A percentile compares a stretch with the other conserved stretches of the same genome.
Conservation (phyloP, 2,329 filamentous ascomycete species). For the Fusarium floridanum region DNA sequence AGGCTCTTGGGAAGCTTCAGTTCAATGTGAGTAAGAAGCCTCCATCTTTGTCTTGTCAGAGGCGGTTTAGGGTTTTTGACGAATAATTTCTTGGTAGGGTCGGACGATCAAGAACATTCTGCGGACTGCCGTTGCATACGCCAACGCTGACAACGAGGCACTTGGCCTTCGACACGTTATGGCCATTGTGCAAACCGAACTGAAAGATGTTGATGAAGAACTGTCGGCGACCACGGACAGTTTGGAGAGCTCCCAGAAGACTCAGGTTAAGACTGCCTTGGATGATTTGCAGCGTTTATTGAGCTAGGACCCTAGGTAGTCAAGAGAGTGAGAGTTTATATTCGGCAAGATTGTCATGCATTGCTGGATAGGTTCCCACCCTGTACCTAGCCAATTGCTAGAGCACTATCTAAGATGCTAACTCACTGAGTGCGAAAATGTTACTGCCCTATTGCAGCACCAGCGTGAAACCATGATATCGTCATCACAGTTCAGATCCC, state of each 20-base stretch:
- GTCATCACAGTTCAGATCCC: background rate
- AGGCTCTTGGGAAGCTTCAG: background rate
- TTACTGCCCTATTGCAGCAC: background rate
- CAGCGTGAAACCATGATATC: background rate
- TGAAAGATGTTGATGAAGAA: background rate
- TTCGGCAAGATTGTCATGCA: background rate
- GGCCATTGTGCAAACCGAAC: background rate
- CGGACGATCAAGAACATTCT: background rate
- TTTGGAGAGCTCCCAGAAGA: background rate
- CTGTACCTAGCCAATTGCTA: background rate
- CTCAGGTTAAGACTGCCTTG: background rate
- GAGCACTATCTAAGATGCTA: background rate
- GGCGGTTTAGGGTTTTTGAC: accelerated
- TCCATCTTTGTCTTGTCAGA: background rate
- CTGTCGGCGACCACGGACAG: accelerated
- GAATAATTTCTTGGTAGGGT: background rate
- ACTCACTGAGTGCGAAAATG: background rate
- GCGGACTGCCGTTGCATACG: background rate
- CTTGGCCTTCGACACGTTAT: background rate
- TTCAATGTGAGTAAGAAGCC: background rate
- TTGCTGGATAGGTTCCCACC: background rate
- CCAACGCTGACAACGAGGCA: background rate
- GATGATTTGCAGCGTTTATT: background rate
- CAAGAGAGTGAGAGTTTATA: background rate
- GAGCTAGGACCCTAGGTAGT: background rate